These are phyloP conservation scores for Fusarium sp. DNA, from an alignment of 2,329 filamentous ascomycete species.

Conservation along the genomic window DNA sequence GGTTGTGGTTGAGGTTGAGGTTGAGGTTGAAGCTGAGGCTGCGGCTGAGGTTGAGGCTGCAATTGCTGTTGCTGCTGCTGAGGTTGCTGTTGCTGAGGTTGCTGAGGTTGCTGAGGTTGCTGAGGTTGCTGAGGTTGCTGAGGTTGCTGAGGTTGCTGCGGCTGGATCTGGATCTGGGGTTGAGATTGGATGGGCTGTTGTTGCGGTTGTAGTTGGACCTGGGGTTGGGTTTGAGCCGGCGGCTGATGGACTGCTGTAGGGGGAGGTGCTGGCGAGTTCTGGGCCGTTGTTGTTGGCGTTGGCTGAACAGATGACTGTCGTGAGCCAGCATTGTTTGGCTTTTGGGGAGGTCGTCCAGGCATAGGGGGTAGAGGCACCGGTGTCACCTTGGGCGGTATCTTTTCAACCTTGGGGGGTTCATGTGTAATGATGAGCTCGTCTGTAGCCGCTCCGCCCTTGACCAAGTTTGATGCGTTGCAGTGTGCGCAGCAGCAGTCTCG, in stretches of 20 bases:
- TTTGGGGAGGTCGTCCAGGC: constrained; percentile 48
- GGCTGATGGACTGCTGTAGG: background rate
- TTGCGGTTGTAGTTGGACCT: constrained; percentile 10
- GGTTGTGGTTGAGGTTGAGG: constrained; percentile 22
- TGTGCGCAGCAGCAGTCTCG: constrained; percentile 64
- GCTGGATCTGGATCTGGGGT: background rate
- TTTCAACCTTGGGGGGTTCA: constrained; percentile 41
- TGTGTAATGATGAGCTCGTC: constrained; percentile 47
- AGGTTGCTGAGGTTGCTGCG: constrained; percentile 1
- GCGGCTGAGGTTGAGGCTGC: constrained; percentile 17
- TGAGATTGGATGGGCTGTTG: constrained; percentile 30
- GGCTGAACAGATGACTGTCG: constrained; percentile 47
- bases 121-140: constrained; percentile 2
- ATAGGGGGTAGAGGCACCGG: constrained; percentile 53
- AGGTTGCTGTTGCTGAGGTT: constrained; percentile 16
- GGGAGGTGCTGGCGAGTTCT: constrained; percentile 33
- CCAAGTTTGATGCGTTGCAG: constrained; percentile 53
- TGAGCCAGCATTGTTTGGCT: constrained; percentile 44
- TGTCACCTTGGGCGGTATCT: constrained; percentile 48
- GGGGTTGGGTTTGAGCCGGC: constrained; percentile 20
- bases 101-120: constrained; percentile 22
- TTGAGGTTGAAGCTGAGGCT: constrained; percentile 21
- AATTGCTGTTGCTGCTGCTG: background rate
- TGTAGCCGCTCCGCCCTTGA: constrained; percentile 36
- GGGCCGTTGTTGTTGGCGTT: constrained; percentile 28